These are phyloP conservation scores for Pseudocercospora musae DNA, from an alignment of 2,329 filamentous ascomycete species.

Conservation along the genomic window DNA sequence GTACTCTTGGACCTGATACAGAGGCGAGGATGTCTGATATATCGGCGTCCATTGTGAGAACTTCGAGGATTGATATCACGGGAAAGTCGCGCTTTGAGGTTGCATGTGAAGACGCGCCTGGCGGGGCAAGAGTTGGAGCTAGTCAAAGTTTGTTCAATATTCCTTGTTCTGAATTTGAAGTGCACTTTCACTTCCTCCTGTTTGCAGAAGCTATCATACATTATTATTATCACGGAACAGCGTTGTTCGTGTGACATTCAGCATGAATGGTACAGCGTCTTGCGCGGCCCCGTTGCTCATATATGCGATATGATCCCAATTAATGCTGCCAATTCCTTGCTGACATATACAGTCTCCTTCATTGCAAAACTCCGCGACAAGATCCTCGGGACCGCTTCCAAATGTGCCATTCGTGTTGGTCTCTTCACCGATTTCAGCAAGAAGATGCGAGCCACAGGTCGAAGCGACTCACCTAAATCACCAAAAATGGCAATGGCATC, in stretches of 20 bases:
- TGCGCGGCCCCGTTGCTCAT: background rate
- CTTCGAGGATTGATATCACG: background rate
- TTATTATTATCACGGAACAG: background rate
- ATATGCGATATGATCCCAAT: background rate
- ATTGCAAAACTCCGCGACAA: background rate
- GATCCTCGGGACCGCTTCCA: no score
- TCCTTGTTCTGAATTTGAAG: background rate
- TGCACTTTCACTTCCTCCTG: no score
- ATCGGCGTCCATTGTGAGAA: conserved; percentile 34
- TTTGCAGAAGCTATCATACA: no score
- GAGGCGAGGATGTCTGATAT: conserved; percentile 54
- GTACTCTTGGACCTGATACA: conserved; percentile 46
- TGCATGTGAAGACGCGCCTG: background rate
- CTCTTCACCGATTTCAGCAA: no score
- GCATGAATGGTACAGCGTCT: background rate
- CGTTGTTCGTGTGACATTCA: background rate
- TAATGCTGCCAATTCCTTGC: background rate
- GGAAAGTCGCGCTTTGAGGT: background rate
- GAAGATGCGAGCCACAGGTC: no score
- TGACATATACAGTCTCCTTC: background rate
- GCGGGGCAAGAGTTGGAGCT: background rate
- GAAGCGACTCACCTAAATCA: background rate
- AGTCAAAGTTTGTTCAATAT: background rate
- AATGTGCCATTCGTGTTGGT: no score
- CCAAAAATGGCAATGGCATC: background rate